Evolutionary conservation across 495 filamentous ascomycete species (phyloP), one percentile per base, ranked within the genome.

Genomic region (Penicillium salamii): DNA sequence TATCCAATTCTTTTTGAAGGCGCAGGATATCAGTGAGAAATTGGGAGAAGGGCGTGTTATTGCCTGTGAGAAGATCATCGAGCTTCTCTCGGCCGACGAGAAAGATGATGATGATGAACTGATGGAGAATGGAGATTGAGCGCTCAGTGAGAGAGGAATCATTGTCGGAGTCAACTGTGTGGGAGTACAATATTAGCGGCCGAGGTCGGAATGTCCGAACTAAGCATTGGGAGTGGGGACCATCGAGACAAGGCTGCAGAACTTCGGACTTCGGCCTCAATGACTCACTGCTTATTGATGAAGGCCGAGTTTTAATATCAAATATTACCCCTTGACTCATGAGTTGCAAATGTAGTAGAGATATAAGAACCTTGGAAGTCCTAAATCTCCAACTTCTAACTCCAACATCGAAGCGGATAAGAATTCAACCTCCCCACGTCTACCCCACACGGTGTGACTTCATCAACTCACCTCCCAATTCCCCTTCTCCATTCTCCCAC

Each of bases 51-150:
- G 62, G 15, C 46, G 62, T 1, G 55, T 55, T 17, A 26, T 65
- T 15, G 58, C 62, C 1, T 59, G 53, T 15, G 54, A 65, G 47
- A 59, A 59, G 50, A 53, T 64, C n/a, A 37, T 59, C 12, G 45
- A 58, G 29, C 23, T 59, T 39, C 15, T 19, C 20, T 53, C 23
- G 23, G 23, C 8, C 23, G 23, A 26, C n/a, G n/a, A n/a, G n/a
- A n/a, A n/a, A n/a, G n/a, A n/a, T n/a, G n/a, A n/a, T n/a, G n/a
- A n/a, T n/a, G n/a, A n/a, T n/a, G n/a, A n/a, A n/a, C n/a, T n/a
- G n/a, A n/a, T n/a, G n/a, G n/a, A n/a, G n/a, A n/a, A n/a, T n/a
- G n/a, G n/a, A n/a, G n/a, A n/a, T n/a, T n/a, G n/a, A n/a, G n/a
- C n/a, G n/a, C n/a, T n/a, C n/a, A n/a, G n/a, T n/a, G n/a, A n/a